A percentile compares a stretch with the other conserved stretches of the same genome.
Conservation (phyloP, 202 grass and related monocot genomes). For the Zizania palustris region DNA sequence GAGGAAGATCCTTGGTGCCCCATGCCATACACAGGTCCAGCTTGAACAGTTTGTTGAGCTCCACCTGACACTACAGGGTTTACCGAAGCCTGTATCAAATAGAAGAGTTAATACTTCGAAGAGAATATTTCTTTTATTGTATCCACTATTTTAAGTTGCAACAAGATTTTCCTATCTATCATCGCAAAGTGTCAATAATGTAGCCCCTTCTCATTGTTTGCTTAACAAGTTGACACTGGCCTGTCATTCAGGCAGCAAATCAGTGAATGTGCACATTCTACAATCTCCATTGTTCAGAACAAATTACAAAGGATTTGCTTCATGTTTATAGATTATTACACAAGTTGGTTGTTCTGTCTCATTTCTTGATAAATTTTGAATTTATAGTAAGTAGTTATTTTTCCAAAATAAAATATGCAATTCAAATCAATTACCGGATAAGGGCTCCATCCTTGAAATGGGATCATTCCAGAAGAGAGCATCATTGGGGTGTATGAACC, state of each 20-base stretch:
- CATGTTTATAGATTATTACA: slow-evolving; percentile 14
- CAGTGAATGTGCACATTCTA: slow-evolving; percentile 17
- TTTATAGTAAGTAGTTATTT: slow-evolving; percentile 3
- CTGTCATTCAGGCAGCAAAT: slow-evolving; percentile 22
- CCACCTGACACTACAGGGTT: slow-evolving; percentile 66
- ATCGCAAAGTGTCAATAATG: slow-evolving; percentile 1
- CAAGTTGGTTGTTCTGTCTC: not conserved
- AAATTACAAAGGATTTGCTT: slow-evolving; percentile 31
- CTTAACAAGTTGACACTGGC: not conserved
- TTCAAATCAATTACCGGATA: slow-evolving; percentile 63
- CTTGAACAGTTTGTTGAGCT: slow-evolving; percentile 71
- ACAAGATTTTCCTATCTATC: slow-evolving; percentile 21
- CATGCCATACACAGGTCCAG: slow-evolving; percentile 70
- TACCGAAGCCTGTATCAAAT: slow-evolving; percentile 65
- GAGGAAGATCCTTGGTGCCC: slow-evolving; percentile 69
- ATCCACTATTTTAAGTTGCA: not conserved
- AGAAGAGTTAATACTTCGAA: slow-evolving; percentile 36
- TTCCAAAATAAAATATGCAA: slow-evolving; percentile 21
- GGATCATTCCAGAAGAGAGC: slow-evolving; percentile 79
- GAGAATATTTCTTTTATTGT: not conserved
- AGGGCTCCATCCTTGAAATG: slow-evolving; percentile 87
- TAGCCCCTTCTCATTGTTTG: slow-evolving; percentile 2
- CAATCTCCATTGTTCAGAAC: slow-evolving; percentile 20
- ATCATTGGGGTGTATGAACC: slow-evolving; percentile 82
- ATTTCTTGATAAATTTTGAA: slow-evolving; percentile 29